Conservation (phyloP, 2,329 filamentous ascomycete genomes). For the Ploettnerulaceae sp. region DNA sequence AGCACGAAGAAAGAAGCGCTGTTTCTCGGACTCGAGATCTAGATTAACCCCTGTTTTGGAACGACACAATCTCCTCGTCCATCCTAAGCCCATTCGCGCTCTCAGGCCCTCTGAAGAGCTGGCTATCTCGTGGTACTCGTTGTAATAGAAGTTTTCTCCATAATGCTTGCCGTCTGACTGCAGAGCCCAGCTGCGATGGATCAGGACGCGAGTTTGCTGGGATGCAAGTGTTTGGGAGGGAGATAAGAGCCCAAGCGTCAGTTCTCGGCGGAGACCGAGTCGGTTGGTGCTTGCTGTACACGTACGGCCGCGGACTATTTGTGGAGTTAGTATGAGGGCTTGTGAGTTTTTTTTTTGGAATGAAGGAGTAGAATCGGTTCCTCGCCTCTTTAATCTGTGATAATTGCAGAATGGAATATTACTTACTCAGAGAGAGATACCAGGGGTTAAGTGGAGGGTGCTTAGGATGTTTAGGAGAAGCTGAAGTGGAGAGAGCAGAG, state of each 20-base stretch:
- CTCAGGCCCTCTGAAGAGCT: background rate
- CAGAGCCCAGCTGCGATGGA: conserved; percentile 9
- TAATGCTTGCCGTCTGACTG: background rate
- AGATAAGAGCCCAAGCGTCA: conserved; percentile 1
- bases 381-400: too few relatives aligned
- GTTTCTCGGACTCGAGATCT: background rate
- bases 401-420: too few relatives aligned
- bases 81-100: background rate
- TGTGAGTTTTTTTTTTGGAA: too few relatives aligned
- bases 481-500: background rate
- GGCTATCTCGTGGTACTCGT: conserved; percentile 3
- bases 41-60: background rate
- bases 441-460: conserved; percentile 4
- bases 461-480: background rate
- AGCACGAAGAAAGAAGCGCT: background rate
- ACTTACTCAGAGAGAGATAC: conserved; percentile 7
- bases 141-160: conserved; percentile 7
- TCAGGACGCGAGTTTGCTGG: conserved; percentile 2
- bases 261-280: conserved; percentile 4
- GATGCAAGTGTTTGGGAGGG: background rate
- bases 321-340: too few relatives aligned
- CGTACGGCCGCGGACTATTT: background rate
- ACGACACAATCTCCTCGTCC: background rate
- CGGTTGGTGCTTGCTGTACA: background rate
- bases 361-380: too few relatives aligned